Evolutionary conservation across 2,329 filamentous ascomycete species (phyloP), one percentile per base, ranked within the genome.

Genomic region (Fusarium sp.): DNA sequence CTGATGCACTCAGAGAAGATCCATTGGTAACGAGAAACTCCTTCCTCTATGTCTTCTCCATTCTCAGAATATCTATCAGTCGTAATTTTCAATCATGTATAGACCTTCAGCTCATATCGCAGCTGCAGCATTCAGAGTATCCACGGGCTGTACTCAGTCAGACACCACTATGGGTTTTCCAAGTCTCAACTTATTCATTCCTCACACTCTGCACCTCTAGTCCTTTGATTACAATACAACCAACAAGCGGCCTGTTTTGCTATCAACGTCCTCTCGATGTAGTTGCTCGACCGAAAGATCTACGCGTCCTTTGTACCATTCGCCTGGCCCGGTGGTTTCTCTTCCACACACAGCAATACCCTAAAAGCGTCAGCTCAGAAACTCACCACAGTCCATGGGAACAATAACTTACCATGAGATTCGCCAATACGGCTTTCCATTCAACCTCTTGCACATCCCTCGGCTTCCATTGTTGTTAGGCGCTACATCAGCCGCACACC

Each of bases 401-500:
- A 45, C 26, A 5, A 8, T 5, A n/a, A 77, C 83, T 78, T 69
- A 87, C 90, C 90, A 92, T 49, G 86, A 87, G 17, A 85, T 78
- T 15, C 81, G 78, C 87, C 88, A 91, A 15, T 79, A 76, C 4
- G 80, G 77, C 63, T 78, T 83, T 0, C 88, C 90, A 3, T 87
- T 86, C 43, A 92, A 74, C 58, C 88, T 87, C 73, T 78, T 84
- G 69, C 89, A 91, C 35, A 92, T 86, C 0, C 80, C 84, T 48
- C 86, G 83, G 71, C 90, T 92, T 40, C 84, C 83, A 3, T 75
- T 59, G 67, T 93, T 93, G 1, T 84, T 83, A 0, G 83, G 78
- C 4, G 86, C 84, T 1, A 93, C 90, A 75, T 92, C 89, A 3
- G 89, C 89, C 61, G 87, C 84, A 26, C 83, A 84, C 80, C 84